Base-by-base conservation (phyloP, 331 rosid species). In the Ulmus americana region DNA sequence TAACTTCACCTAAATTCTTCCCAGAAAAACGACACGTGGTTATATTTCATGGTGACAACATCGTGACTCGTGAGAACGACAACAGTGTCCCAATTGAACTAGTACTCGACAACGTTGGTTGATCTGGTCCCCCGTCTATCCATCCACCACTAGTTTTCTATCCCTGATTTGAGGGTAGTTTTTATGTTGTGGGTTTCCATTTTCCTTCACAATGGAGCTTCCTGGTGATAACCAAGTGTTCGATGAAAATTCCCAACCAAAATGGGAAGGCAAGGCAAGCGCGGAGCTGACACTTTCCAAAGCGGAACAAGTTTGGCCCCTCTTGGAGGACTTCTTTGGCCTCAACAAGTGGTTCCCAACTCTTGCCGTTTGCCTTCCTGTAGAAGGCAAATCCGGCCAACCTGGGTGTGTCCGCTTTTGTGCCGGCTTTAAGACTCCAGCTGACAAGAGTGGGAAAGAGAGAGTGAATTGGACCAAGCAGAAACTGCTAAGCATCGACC, bases 381-480 rank as follows among this genome's bases (percentile, higher is more conserved):
- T 81, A 4, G 78, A 83, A 61, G 87, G 89, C 39, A 15, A 46
- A 8, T 77, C 81, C 0, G 87, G 92, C 0, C 66, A 54, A 55
- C 79, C 83, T 0, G 87, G 84, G 0, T 86, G 86, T 38, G 79
- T 86, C n/a, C 83, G 82, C 1, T 86, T 63, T 78, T 86, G 94
- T 3, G 76, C 85, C 2, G 89, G 94, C 47, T 81, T 86, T 81
- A 81, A 77, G 69, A 83, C 84, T 5, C 87, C 77, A 0, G 63
- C 68, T 9, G 82, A 82, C 45, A 22, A 4, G 5, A 20, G 47
- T n/a, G 61, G 2, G 20, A 66, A 61, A 10, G 49, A 68, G 55
- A 55, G 59, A 0, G 14, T 65, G 68, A 83, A 83, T 7, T 83
- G 87, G 95, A 81, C 87, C 0, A 81, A 77, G 85, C 90, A 84